These are phyloP conservation scores for Diplodia seriata DNA, from an alignment of 2,329 filamentous ascomycete species.

Conservation along the genomic window DNA sequence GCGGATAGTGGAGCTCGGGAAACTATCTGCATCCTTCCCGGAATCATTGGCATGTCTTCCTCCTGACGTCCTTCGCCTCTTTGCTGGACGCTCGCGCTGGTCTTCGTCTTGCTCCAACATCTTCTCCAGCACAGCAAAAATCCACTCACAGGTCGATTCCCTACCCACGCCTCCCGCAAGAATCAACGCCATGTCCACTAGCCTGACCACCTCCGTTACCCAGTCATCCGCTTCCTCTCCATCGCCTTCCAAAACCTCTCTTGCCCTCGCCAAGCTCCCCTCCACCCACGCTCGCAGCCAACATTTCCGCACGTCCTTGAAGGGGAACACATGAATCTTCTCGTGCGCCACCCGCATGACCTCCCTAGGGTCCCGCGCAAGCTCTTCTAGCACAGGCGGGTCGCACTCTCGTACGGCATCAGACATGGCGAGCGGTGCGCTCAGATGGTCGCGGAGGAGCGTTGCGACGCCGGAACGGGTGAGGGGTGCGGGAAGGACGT, in stretches of 20 bases:
- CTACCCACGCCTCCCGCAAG: conserved; percentile 59
- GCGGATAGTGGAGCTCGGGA: conserved; percentile 46
- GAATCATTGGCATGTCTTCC: conserved; percentile 37
- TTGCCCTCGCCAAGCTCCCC: conserved; percentile 68
- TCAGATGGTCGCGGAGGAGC: conserved; percentile 36
- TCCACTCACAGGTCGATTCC: conserved; percentile 10
- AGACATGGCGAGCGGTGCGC: conserved; percentile 10
- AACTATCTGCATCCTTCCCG: neutral
- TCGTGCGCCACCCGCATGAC: conserved; percentile 66
- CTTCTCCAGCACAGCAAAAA: conserved; percentile 17
- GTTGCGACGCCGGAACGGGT: conserved; percentile 8
- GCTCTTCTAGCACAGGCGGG: conserved; percentile 43
- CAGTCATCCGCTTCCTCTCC: conserved; percentile 45
- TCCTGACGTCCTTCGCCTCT: conserved; percentile 6
- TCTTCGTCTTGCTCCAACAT: conserved; percentile 43
- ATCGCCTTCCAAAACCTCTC: conserved; percentile 39
- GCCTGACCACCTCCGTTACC: conserved; percentile 66
- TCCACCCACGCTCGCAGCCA: conserved; percentile 78
- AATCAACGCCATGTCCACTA: conserved; percentile 78
- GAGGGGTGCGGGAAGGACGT: neutral
- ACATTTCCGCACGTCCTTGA: conserved; percentile 67
- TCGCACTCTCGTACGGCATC: conserved; percentile 52
- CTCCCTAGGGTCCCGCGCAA: conserved; percentile 45
- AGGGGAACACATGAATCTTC: conserved; percentile 74
- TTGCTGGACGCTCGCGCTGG: neutral